phyloP scores from a whole-genome alignment of 176 grass and related monocot species.

The Paspalum notatum region DNA sequence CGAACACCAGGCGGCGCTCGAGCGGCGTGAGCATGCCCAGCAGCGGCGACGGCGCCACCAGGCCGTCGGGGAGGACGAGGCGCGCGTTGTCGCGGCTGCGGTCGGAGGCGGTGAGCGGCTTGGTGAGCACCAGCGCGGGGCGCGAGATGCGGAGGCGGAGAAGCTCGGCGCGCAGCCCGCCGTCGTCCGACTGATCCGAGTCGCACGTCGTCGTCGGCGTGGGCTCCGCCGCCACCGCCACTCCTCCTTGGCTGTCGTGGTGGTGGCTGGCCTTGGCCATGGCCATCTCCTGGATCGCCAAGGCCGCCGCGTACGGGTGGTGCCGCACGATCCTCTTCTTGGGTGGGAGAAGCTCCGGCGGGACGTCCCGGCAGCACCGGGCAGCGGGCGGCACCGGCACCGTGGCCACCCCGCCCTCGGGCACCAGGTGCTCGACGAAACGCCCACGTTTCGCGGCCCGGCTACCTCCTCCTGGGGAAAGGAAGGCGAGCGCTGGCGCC shows the following conservation, averaged over 20 bases:
- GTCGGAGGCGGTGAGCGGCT: constrained; percentile 43
- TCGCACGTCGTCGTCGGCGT: too few species aligned
- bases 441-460: background rate
- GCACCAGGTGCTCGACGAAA: constrained; percentile 29
- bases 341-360: constrained; percentile 30
- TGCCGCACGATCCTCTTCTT: constrained; percentile 50
- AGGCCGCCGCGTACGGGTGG: constrained; percentile 32
- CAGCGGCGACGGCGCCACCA: constrained; percentile 38
- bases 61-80: constrained; percentile 41
- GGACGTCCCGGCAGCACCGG: constrained; percentile 13
- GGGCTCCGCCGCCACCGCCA: too few species aligned
- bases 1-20: constrained; percentile 33
- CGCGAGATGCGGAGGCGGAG: constrained; percentile 32
- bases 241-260: background rate
- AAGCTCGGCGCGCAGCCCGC: constrained; percentile 40
- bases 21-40: constrained; percentile 36
- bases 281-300: constrained; percentile 32
- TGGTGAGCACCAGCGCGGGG: constrained; percentile 37
- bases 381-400: too few species aligned
- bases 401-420: background rate
- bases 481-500: background rate
- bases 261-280: too few species aligned
- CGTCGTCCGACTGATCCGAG: background rate
- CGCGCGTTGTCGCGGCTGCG: constrained; percentile 18
- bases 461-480: background rate